phyloP scores from a whole-genome alignment of 352 stramenopile genomes.

The Phytophthora megakarya region DNA sequence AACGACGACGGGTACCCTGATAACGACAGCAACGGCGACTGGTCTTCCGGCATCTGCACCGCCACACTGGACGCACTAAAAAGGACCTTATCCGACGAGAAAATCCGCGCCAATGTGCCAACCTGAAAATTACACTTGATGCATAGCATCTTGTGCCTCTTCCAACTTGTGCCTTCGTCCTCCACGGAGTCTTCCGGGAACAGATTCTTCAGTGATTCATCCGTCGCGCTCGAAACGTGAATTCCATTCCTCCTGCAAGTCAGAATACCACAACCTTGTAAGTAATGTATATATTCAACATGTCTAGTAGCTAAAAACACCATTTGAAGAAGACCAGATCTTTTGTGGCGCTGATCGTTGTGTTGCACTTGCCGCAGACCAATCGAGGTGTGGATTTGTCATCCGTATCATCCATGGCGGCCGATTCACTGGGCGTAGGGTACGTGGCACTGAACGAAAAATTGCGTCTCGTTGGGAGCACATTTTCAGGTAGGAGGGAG shows the following conservation, averaged over 20 bases:
- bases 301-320: constrained; percentile 24
- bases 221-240: constrained; percentile 70
- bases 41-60: constrained; percentile 72
- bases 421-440: constrained; percentile 56
- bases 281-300: neutral
- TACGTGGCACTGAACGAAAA: constrained; percentile 66
- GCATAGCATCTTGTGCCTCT: constrained; percentile 72
- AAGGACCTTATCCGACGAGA: constrained; percentile 70
- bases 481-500: constrained; percentile 2
- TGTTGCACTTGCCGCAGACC: constrained; percentile 74
- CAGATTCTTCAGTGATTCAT: constrained; percentile 64
- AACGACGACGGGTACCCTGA: constrained; percentile 79
- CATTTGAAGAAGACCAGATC: constrained; percentile 84
- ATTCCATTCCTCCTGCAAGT: constrained; percentile 62
- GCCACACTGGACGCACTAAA: constrained; percentile 71
- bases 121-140: constrained; percentile 68
- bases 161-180: constrained; percentile 45
- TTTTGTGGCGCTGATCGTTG: constrained; percentile 58
- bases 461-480: constrained; percentile 11
- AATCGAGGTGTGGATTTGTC: constrained; percentile 56
- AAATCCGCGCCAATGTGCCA: constrained; percentile 63
- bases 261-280: neutral
- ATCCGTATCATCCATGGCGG: constrained; percentile 43
- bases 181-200: constrained; percentile 48
- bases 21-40: constrained; percentile 72